phyloP scores from a whole-genome alignment of 169 alveolate species.

The Plasmodium gallinaceum region DNA sequence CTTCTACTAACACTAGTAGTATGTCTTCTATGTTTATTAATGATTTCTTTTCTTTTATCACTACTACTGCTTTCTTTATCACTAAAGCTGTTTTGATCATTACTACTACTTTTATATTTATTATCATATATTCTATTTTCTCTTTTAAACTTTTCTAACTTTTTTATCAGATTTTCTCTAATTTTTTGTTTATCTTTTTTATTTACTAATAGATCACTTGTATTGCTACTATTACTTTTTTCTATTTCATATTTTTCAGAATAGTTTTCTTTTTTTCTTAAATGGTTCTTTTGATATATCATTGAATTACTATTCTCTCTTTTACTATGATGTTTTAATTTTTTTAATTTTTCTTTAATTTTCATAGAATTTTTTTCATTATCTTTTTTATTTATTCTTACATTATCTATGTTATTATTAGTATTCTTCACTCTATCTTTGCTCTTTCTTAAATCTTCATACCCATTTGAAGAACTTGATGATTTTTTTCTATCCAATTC shows the following conservation, averaged over 20 bases:
- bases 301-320: not conserved
- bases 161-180: slow-evolving; percentile 34
- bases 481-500: not conserved
- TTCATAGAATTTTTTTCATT: slow-evolving; percentile 43
- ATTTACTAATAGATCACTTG: not conserved
- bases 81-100: no score
- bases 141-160: slow-evolving; percentile 54
- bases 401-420: not conserved
- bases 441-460: not conserved
- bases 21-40: no score
- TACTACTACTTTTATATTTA: no score
- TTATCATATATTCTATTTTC: slow-evolving; percentile 35
- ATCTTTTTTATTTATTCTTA: not conserved
- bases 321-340: slow-evolving; percentile 1
- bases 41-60: not conserved
- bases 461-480: not conserved
- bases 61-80: not conserved
- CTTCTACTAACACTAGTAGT: not conserved
- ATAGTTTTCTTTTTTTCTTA: not conserved
- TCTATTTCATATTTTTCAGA: not conserved
- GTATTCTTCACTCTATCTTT: not conserved
- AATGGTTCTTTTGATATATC: no score
- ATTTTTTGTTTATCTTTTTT: slow-evolving; percentile 25
- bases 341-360: slow-evolving; percentile 68
- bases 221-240: not conserved